A percentile compares a stretch with the other conserved stretches of the same genome.
phyloP scores from a whole-genome alignment of 2,329 filamentous ascomycete genomes.

The Coniella vitis region DNA sequence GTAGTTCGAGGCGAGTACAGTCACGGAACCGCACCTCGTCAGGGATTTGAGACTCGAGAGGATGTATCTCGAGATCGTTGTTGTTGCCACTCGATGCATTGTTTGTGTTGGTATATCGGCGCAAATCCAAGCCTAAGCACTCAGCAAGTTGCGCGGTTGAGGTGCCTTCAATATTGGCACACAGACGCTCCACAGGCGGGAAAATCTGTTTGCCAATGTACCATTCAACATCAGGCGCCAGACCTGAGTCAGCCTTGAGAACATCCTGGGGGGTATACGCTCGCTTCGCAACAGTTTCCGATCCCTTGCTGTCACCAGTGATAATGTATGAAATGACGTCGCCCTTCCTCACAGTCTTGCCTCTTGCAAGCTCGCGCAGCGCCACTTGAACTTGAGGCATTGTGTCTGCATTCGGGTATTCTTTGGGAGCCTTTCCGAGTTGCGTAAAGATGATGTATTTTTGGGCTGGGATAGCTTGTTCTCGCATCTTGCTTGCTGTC shows the following conservation, averaged over 20 bases:
- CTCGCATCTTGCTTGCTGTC: slow-evolving; percentile 79
- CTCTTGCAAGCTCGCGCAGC: slow-evolving; percentile 75
- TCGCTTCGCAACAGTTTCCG: slow-evolving; percentile 73
- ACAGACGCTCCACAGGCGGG: slow-evolving; percentile 93
- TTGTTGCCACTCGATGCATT: slow-evolving; percentile 43
- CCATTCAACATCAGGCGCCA: slow-evolving; percentile 91
- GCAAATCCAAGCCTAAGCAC: slow-evolving; percentile 84
- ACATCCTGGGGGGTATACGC: slow-evolving; percentile 84
- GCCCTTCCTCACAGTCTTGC: slow-evolving; percentile 83
- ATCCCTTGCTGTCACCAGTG: slow-evolving; percentile 62
- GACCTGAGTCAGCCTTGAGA: slow-evolving; percentile 63
- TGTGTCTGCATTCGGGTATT: slow-evolving; percentile 87
- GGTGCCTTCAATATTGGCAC: slow-evolving; percentile 89
- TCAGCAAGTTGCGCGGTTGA: slow-evolving; percentile 86
- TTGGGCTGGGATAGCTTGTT: slow-evolving; percentile 62
- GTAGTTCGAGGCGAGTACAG: slow-evolving; percentile 67
- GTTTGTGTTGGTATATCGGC: slow-evolving; percentile 58
- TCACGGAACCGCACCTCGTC: slow-evolving; percentile 85
- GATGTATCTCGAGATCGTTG: slow-evolving; percentile 70
- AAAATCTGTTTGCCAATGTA: slow-evolving; percentile 98
- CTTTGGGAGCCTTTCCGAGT: slow-evolving; percentile 85
- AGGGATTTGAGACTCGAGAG: slow-evolving; percentile 88
- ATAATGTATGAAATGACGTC: slow-evolving; percentile 97
- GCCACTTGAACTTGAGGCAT: slow-evolving; percentile 99
- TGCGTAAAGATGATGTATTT: slow-evolving; percentile 99